These are phyloP conservation scores for Colletotrichum aenigma DNA, from an alignment of 2,329 filamentous ascomycete species.

Conservation along the genomic window DNA sequence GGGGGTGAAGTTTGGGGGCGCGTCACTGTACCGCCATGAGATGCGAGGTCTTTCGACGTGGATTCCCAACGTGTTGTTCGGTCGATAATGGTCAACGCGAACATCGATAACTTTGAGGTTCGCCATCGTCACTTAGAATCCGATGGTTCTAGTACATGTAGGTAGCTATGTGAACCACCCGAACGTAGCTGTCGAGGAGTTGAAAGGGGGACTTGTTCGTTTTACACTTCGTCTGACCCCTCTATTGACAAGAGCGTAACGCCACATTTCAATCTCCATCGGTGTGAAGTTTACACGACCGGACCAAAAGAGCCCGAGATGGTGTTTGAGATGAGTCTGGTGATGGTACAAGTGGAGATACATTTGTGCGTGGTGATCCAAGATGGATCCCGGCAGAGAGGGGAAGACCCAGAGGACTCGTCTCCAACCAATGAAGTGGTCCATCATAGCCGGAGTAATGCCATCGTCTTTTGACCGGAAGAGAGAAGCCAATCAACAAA, in stretches of 20 bases:
- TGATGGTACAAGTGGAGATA: background rate
- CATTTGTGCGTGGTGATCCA: background rate
- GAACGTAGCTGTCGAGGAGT: background rate
- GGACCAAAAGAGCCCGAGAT: background rate
- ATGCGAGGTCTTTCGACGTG: conserved; percentile 45
- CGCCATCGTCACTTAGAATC: background rate
- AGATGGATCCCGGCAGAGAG: background rate
- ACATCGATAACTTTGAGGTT: background rate
- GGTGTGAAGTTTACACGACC: background rate
- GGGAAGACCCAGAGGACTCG: background rate
- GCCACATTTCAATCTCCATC: background rate
- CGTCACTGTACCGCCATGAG: conserved; percentile 47
- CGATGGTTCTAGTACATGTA: accelerated
- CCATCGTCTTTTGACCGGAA: background rate
- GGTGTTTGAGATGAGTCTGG: background rate
- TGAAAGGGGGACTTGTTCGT: accelerated
- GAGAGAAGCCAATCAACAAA: background rate
- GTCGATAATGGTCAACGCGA: conserved; percentile 43
- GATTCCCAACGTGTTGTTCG: conserved; percentile 41
- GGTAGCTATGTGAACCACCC: accelerated
- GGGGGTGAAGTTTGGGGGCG: conserved; percentile 43
- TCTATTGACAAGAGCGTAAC: background rate
- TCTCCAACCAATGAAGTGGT: background rate
- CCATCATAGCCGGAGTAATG: background rate
- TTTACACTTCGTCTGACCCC: background rate